phyloP scores from a whole-genome alignment of 2,329 filamentous ascomycete species.

The Pseudogymnoascus sp. region DNA sequence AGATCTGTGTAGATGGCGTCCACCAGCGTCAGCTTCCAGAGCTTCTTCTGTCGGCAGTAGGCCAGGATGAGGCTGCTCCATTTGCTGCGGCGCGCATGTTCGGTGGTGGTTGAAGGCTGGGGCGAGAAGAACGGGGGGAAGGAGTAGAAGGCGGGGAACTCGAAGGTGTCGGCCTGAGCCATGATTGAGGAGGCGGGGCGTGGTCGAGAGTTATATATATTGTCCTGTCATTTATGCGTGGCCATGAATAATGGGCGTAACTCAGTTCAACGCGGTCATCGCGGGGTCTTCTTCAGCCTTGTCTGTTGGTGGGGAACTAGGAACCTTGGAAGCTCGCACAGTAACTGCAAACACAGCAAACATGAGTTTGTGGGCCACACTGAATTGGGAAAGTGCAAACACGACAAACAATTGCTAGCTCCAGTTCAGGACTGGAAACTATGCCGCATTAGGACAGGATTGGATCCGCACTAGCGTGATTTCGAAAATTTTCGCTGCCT shows the following conservation, averaged over 20 bases:
- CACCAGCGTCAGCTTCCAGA: slow-evolving; percentile 65
- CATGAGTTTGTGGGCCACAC: not conserved
- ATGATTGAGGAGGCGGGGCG: not conserved
- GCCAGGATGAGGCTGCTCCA: slow-evolving; percentile 81
- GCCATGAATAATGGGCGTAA: not conserved
- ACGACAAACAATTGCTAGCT: slow-evolving; percentile 1
- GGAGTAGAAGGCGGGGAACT: slow-evolving; percentile 58
- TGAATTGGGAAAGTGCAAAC: slow-evolving; percentile 4
- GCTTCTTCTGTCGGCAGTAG: slow-evolving; percentile 71
- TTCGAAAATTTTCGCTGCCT: not conserved
- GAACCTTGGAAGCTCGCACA: not conserved
- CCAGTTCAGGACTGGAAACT: not conserved
- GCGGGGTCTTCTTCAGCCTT: not conserved
- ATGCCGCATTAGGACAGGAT: not conserved
- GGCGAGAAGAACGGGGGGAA: slow-evolving; percentile 84
- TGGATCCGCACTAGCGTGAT: not conserved
- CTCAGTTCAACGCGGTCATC: not conserved
- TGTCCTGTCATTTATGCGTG: not conserved
- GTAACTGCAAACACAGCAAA: not conserved
- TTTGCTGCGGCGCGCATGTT: slow-evolving; percentile 68
- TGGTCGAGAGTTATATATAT: not conserved
- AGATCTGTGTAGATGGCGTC: slow-evolving; percentile 50
- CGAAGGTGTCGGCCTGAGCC: slow-evolving; percentile 32
- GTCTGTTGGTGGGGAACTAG: not conserved
- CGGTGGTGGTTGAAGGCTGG: slow-evolving; percentile 67